Base-by-base conservation (phyloP, 257 asterid species). In the Mitragyna speciosa region DNA sequence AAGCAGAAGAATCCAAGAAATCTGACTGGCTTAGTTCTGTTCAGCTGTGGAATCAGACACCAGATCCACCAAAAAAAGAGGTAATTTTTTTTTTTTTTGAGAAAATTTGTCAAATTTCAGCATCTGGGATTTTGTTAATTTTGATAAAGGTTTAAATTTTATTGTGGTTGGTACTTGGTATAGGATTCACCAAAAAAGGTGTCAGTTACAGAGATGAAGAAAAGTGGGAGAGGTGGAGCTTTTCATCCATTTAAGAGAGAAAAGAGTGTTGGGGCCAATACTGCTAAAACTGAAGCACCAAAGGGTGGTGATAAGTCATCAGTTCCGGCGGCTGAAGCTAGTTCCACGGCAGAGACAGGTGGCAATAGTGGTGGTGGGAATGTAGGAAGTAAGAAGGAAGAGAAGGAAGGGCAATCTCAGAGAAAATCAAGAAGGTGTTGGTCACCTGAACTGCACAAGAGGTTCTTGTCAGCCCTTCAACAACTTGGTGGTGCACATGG, bases 401-500 rank as follows among this genome's bases (percentile, higher is more conserved):
- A 87, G 72, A 84, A 90, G 26, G 95, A 87, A 67, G 85, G 86
- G 51, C 87, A 85, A 59, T 82, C 91, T 43, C 83, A 82, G 1
- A 87, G 94, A 61, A 93, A 93, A 83, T 58, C 89, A 6, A 90
- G 98, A 83, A 86, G 98, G 83, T 85, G 94, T 79, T 93, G 98
- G 98, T 90, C 97, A 16, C 85, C 90, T 54, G 97, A 92, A 75
- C 69, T 93, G 75, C 98, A 93, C 59, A 85, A 83, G 56, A 85
- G 88, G 82, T 93, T 93, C 81, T 80, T 90, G 79, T 87, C 87
- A 11, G 89, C 97, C 83, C 95, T 93, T 73, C 88, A 92, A 70
- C 91, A 87, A 56, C 94, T 93, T 17, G 98, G 98, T 73, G 98
- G 97, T n/a, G 87, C 97, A 56, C 94, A 93, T 72, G 88, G 98